Evolutionary conservation across 2,329 filamentous ascomycete species (phyloP).

Genomic region (Cryphonectria naterciae): DNA sequence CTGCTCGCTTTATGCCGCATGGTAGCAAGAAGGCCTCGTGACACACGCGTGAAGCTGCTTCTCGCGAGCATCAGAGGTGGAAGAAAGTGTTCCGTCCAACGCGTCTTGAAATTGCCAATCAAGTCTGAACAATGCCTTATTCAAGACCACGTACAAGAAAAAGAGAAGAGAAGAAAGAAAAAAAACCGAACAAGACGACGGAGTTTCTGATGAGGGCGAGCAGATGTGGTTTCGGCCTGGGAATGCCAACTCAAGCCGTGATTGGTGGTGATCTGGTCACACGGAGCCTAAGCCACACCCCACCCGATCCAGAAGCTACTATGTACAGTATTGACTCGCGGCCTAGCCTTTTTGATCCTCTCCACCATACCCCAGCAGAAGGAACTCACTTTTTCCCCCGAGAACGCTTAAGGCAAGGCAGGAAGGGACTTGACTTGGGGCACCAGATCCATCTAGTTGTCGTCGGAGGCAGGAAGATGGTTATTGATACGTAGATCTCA

Average conservation of each 20-base stretch:
- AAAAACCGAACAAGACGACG: background rate
- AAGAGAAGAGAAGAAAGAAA: background rate
- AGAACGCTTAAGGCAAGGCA: no score
- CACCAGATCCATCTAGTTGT: no score
- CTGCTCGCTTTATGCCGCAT: constrained; percentile 3
- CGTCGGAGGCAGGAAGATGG: background rate
- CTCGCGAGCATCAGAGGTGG: constrained; percentile 16
- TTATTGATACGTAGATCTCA: background rate
- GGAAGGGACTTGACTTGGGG: no score
- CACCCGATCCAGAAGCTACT: background rate
- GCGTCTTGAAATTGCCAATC: background rate
- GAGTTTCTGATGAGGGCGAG: background rate
- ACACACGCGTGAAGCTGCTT: constrained; percentile 5
- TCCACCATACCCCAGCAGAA: background rate
- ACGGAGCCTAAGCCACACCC: background rate
- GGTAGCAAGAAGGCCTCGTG: constrained; percentile 9
- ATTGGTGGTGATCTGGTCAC: constrained; percentile 8
- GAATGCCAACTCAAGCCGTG: background rate
- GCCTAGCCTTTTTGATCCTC: background rate
- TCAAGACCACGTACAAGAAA: background rate
- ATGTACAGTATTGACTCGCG: background rate
- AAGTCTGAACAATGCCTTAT: background rate
- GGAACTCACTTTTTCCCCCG: background rate
- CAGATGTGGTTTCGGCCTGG: no score
- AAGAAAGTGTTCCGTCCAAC: constrained; percentile 2